Evolutionary conservation across 2,329 filamentous ascomycete genomes (phyloP).

Genomic region (Talaromyces albobiverticillius): DNA sequence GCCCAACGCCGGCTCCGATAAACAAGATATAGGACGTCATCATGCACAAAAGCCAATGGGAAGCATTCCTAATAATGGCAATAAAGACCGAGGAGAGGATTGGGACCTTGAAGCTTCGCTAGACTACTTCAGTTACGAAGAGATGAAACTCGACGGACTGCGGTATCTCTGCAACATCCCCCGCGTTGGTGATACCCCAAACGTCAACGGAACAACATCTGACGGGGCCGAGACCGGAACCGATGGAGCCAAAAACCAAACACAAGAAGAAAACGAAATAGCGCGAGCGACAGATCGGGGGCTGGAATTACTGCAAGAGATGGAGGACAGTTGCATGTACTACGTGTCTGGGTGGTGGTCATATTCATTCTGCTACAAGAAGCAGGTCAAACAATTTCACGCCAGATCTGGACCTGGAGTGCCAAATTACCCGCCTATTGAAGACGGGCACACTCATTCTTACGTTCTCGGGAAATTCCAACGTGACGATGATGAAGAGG

Average conservation of each 20-base stretch:
- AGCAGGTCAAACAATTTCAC: slow-evolving; percentile 86
- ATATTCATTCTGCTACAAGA: slow-evolving; percentile 89
- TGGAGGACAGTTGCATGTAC: slow-evolving; percentile 80
- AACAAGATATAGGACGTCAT: slow-evolving; percentile 11
- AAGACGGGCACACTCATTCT: slow-evolving; percentile 71
- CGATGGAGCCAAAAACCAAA: slow-evolving; percentile 37
- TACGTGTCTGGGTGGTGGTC: slow-evolving; percentile 90
- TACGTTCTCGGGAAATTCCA: slow-evolving; percentile 70
- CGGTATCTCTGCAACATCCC: slow-evolving; percentile 85
- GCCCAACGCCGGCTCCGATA: slow-evolving; percentile 1
- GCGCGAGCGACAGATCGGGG: slow-evolving; percentile 72
- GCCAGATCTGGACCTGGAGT: slow-evolving; percentile 69
- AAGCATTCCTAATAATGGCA: slow-evolving; percentile 59
- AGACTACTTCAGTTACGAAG: slow-evolving; percentile 57
- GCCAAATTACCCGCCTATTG: slow-evolving; percentile 66
- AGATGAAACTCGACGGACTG: slow-evolving; percentile 67
- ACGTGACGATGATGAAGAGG: slow-evolving; percentile 31
- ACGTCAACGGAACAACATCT: slow-evolving; percentile 61
- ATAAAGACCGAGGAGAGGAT: slow-evolving; percentile 55
- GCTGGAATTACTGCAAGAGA: slow-evolving; percentile 73
- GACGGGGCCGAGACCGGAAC: too few species aligned
- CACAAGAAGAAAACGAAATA: slow-evolving; percentile 77
- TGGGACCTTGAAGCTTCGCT: slow-evolving; percentile 2
- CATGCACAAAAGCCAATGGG: slow-evolving; percentile 22
- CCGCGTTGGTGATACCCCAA: slow-evolving; percentile 57